These are phyloP conservation scores for Berkeleyomyces basicola DNA, from an alignment of 2,329 filamentous ascomycete genomes.

Conservation along the genomic window DNA sequence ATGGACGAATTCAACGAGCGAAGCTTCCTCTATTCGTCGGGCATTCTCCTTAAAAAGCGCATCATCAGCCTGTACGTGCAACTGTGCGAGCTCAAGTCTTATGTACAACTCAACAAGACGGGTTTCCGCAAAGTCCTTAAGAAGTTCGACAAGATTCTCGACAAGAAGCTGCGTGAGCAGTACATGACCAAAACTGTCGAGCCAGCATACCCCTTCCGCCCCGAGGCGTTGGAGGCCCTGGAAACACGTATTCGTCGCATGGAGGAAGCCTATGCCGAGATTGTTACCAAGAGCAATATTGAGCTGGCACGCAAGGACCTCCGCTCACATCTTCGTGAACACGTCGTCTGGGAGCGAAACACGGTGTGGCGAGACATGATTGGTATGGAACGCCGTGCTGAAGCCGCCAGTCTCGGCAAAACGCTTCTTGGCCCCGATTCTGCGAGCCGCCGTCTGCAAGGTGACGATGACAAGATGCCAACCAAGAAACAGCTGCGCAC, in stretches of 20 bases:
- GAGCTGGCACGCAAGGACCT: slow-evolving; percentile 67
- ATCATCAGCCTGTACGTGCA: slow-evolving; percentile 78
- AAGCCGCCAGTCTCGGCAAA: slow-evolving; percentile 80
- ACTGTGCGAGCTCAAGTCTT: slow-evolving; percentile 89
- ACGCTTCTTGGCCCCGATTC: slow-evolving; percentile 63
- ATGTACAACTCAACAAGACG: slow-evolving; percentile 87
- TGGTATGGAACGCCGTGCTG: slow-evolving; percentile 85
- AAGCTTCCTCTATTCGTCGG: slow-evolving; percentile 46
- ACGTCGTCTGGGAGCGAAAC: slow-evolving; percentile 97
- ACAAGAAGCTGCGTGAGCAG: slow-evolving; percentile 57
- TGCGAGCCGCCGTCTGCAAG: slow-evolving; percentile 56
- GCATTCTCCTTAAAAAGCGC: slow-evolving; percentile 82
- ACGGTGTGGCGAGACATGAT: slow-evolving; percentile 99
- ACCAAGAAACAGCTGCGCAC: slow-evolving; percentile 55
- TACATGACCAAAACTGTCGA: slow-evolving; percentile 65
- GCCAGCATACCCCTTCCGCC: slow-evolving; percentile 64
- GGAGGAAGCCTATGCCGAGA: slow-evolving; percentile 62
- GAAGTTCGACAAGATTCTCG: slow-evolving; percentile 94
- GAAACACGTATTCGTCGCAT: slow-evolving; percentile 57
- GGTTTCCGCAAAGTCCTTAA: slow-evolving; percentile 94
- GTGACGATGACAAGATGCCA: slow-evolving; percentile 54
- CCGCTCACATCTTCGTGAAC: slow-evolving; percentile 78
- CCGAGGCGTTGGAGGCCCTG: slow-evolving; percentile 51
- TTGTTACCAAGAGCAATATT: slow-evolving; percentile 70
- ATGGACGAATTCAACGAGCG: slow-evolving; percentile 71